Percentiles rank a stretch among this genome's conserved stretches.
phyloP scores from a whole-genome alignment of 2,329 filamentous ascomycete genomes.

The Aschersonia sp. region DNA sequence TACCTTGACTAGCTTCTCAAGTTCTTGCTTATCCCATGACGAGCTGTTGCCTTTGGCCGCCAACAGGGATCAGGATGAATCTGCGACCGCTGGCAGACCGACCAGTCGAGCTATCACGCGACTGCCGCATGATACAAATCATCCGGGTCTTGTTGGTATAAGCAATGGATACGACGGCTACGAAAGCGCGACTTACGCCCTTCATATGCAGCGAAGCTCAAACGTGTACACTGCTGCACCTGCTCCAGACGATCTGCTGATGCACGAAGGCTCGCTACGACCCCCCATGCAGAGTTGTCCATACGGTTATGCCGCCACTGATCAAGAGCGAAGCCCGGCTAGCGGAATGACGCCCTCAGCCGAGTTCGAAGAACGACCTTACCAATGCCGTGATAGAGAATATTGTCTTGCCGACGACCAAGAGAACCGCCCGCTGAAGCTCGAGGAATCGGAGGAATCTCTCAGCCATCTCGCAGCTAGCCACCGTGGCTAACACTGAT shows the following conservation, averaged over 20 bases:
- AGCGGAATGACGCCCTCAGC: not conserved
- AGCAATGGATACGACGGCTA: not conserved
- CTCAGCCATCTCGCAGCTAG: not conserved
- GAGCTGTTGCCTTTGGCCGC: not conserved
- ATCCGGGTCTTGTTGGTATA: not conserved
- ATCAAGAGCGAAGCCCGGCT: not conserved
- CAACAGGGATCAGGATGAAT: too few species aligned
- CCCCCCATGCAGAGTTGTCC: constrained; percentile 11
- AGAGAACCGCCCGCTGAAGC: not conserved
- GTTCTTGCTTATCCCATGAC: constrained; percentile 2
- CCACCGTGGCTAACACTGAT: not conserved
- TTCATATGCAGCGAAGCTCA: constrained; percentile 2
- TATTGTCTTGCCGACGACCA: not conserved
- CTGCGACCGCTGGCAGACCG: not conserved
- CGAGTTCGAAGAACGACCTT: too few species aligned
- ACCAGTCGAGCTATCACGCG: not conserved
- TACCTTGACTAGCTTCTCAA: constrained; percentile 3
- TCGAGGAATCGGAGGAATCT: not conserved
- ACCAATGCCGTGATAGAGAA: too few species aligned
- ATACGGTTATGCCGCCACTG: constrained; percentile 17
- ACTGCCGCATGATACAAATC: not conserved
- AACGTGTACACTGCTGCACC: constrained; percentile 6
- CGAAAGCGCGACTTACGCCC: not conserved
- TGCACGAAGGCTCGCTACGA: constrained; percentile 6
- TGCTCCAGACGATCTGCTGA: constrained; percentile 5